Evolutionary conservation across 306 rosid species (phyloP), one percentile per base, ranked within the genome.

Genomic region (Prunus armeniaca): DNA sequence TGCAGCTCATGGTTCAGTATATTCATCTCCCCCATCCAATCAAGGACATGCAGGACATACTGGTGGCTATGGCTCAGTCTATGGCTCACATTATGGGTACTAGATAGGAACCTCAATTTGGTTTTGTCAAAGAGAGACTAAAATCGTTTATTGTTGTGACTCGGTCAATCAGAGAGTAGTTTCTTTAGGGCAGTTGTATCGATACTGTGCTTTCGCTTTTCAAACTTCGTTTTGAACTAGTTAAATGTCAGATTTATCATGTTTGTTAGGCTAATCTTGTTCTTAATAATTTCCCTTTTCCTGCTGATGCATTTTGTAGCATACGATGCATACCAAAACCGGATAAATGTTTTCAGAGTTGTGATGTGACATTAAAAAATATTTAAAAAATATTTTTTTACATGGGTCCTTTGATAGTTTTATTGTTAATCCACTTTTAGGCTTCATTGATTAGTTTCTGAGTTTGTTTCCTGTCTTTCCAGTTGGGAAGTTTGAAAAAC

Each of bases 11-110:
- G 88, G 83, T 79, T 91, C 97, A 20, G 89, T 94, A 27, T 92
- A 92, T 82, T 78, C 92, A 1, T 92, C 97, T 64, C 97, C 97
- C 15, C 96, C 97, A 18, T 75, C 96, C 79, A 91, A 89, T 69
- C 89, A 85, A 27, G 94, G 87, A 55, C 90, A 86, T 76, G 68
- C 80, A 19, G 79, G 76, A 66, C 85, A 86, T 50, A 67, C 88
- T 19, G 95, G 90, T 20, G 91, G 88, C 79, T 95, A 90, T 76
- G 90, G 96, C 70, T 82, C 97, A 18, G 96, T 86, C 67, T 92
- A 91, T 75, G 96, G 98, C 58, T 71, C 96, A 22, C 91, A 89
- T 82, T 91, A 87, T 75, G 99, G 99, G n/a, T 95, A 91, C 85
- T 92, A 72, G 87, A 76, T 67, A 7, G 72, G 65, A 52, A 46